Percentiles rank a stretch among this genome's conserved stretches.
These are phyloP conservation scores for Parachlorella kessleri DNA, from an alignment of 139 green algal genomes.

Conservation along the genomic window DNA sequence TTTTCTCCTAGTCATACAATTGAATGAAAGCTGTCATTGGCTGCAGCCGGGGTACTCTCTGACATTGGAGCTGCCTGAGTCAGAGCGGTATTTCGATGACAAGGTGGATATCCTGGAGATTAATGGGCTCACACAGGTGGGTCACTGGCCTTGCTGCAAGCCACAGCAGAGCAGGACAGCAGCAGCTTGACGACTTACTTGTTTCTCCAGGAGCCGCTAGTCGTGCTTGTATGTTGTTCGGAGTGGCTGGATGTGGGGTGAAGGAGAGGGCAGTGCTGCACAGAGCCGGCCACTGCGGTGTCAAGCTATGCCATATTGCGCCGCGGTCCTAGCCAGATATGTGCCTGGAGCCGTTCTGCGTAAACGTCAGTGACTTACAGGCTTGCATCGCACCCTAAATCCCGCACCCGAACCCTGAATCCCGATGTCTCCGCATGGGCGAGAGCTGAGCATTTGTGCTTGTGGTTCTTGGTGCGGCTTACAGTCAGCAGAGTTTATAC, in stretches of 20 bases:
- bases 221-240: background rate
- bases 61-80: slow-evolving; percentile 67
- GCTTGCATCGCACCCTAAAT: background rate
- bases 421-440: too few relatives aligned
- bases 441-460: background rate
- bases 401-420: background rate
- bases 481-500: slow-evolving; percentile 49
- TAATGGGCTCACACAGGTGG: background rate
- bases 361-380: background rate
- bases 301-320: background rate
- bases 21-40: too few relatives aligned
- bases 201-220: too few relatives aligned
- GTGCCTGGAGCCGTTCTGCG: background rate
- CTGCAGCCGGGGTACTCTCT: slow-evolving; percentile 76
- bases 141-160: background rate
- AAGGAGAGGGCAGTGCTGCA: too few relatives aligned
- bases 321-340: background rate
- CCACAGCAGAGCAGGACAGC: too few relatives aligned
- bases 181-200: too few relatives aligned
- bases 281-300: too few relatives aligned
- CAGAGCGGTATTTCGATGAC: slow-evolving; percentile 82
- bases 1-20: too few relatives aligned
- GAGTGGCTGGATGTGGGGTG: background rate
- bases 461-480: too few relatives aligned
- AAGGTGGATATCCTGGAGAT: slow-evolving; percentile 91